These are phyloP conservation scores for Aureobasidium vineae DNA, from an alignment of 2,329 filamentous ascomycete species.

Conservation along the genomic window DNA sequence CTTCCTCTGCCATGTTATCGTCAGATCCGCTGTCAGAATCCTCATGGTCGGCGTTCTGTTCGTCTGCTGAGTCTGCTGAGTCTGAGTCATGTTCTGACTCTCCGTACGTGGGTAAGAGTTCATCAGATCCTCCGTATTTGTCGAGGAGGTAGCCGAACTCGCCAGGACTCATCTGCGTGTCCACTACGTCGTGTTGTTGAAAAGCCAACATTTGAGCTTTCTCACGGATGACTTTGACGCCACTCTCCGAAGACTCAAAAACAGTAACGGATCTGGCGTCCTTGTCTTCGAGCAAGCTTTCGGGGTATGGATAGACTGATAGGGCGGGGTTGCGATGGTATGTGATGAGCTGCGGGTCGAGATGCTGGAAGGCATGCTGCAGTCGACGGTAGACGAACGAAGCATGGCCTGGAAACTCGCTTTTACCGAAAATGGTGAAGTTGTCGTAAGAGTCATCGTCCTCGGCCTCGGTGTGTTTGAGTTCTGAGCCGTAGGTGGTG, in stretches of 20 bases:
- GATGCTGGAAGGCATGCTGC: conserved; percentile 30
- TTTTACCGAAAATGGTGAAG: conserved; percentile 28
- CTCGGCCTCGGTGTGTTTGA: conserved; percentile 29
- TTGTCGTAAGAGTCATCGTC: conserved; percentile 25
- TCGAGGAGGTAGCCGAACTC: conserved; percentile 34
- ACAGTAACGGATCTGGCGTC: conserved; percentile 36
- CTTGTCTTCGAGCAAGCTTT: conserved; percentile 14
- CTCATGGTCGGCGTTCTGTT: conserved; percentile 24
- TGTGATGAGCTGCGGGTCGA: neutral
- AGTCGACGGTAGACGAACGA: conserved; percentile 36
- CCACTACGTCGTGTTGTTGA: neutral
- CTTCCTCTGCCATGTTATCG: conserved; percentile 43
- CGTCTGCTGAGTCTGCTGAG: neutral
- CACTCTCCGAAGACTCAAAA: conserved; percentile 30
- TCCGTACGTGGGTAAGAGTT: conserved; percentile 43
- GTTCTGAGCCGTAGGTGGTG: conserved; percentile 33
- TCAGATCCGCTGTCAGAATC: conserved; percentile 35
- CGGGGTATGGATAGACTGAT: conserved; percentile 37
- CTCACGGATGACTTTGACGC: conserved; percentile 34
- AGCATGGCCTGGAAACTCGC: conserved; percentile 30
- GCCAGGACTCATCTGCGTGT: neutral
- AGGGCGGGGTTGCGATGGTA: conserved; percentile 32
- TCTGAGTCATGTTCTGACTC: conserved; percentile 48
- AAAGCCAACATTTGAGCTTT: conserved; percentile 29
- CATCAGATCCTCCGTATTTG: conserved; percentile 30